Evolutionary conservation across 495 filamentous ascomycete species (phyloP).

Genomic region (Trichoderma gamsii): DNA sequence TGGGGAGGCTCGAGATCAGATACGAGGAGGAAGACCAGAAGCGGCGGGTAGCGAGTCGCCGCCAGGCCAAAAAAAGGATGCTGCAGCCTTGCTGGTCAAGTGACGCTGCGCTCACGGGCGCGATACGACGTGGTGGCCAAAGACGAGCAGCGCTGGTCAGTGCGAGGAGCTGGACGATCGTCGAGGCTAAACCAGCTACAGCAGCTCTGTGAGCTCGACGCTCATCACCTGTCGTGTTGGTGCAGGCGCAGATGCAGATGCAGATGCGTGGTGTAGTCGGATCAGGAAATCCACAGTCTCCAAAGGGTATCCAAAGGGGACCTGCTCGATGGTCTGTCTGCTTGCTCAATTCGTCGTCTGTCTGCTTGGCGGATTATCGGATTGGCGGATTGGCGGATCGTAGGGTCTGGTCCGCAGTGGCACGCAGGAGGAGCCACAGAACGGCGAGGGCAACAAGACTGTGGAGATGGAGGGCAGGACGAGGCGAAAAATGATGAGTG

Average conservation of each 20-base stretch:
- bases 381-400: not conserved
- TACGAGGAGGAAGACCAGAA: not conserved
- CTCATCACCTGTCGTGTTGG: not conserved
- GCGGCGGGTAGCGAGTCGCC: conserved; percentile 6
- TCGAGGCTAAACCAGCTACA: conserved; percentile 3
- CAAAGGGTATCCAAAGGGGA: not conserved
- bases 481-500: not conserved
- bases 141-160: not conserved
- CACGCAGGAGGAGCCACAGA: not conserved
- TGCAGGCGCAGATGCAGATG: not conserved
- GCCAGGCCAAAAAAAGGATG: conserved; percentile 10
- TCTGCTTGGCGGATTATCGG: not conserved
- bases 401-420: not conserved
- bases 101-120: conserved; percentile 11
- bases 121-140: conserved; percentile 11
- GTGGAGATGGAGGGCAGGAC: not conserved
- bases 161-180: not conserved
- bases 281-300: not conserved
- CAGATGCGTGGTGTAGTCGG: not conserved
- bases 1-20: conserved; percentile 11
- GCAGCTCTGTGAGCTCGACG: not conserved
- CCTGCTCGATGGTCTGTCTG: not conserved
- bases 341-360: not conserved
- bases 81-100: conserved; percentile 10
- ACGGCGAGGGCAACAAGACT: not conserved